These are phyloP conservation scores for Aspergillus sp. DNA, from an alignment of 2,329 filamentous ascomycete genomes.

Conservation along the genomic window DNA sequence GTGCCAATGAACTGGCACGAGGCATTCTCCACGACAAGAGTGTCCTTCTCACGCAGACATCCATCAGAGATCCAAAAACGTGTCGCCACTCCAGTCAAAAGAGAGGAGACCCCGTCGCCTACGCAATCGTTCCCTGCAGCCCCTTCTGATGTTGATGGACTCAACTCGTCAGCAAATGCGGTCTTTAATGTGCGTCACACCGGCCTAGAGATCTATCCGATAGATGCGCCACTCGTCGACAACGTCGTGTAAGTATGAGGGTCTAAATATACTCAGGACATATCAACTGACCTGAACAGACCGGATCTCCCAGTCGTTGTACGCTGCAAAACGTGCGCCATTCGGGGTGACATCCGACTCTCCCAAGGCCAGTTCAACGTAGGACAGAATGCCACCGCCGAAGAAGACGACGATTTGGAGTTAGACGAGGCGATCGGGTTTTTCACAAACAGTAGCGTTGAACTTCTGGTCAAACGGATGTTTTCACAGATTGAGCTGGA, in stretches of 20 bases:
- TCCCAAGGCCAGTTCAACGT: background rate
- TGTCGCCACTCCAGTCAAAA: background rate
- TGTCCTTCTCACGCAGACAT: background rate
- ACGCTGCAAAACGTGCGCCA: background rate
- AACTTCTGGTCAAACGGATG: background rate
- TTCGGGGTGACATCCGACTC: slow-evolving; percentile 1
- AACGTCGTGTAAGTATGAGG: background rate
- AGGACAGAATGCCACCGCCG: background rate
- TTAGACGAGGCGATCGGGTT: background rate
- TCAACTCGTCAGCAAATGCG: background rate
- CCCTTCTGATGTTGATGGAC: background rate
- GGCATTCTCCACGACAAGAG: background rate
- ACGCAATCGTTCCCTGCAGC: background rate
- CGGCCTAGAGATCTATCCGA: background rate
- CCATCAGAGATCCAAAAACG: background rate
- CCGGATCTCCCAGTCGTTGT: background rate
- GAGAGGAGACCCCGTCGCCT: background rate
- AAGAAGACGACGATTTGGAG: background rate
- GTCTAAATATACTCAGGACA: too few relatives aligned
- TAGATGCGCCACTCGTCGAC: background rate
- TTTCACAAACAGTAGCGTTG: slow-evolving; percentile 1
- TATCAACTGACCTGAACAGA: background rate
- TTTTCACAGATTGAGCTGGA: slow-evolving; percentile 5
- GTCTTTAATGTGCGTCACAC: background rate
- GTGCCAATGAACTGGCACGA: background rate